These are phyloP conservation scores for Sarocladiaceae sp. DNA, from an alignment of 2,329 filamentous ascomycete genomes.

Conservation along the genomic window DNA sequence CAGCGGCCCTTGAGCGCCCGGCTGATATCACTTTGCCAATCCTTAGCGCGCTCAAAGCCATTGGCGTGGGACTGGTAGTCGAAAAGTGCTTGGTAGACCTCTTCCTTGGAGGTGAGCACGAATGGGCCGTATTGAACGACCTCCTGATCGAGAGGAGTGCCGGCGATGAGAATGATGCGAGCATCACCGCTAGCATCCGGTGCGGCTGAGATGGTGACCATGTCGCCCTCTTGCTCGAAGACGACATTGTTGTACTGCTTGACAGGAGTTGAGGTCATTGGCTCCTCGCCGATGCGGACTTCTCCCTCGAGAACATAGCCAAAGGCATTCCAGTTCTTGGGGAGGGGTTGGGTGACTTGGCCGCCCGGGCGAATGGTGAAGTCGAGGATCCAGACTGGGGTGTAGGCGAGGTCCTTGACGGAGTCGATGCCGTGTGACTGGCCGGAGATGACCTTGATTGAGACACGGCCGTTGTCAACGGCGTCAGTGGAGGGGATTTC, in stretches of 20 bases:
- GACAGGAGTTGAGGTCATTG: slow-evolving; percentile 47
- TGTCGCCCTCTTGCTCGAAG: slow-evolving; percentile 75
- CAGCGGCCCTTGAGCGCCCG: slow-evolving; percentile 37
- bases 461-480: slow-evolving; percentile 67
- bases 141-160: slow-evolving; percentile 73
- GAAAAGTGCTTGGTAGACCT: slow-evolving; percentile 70
- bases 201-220: slow-evolving; percentile 66
- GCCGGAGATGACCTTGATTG: slow-evolving; percentile 87
- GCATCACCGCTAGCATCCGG: slow-evolving; percentile 56
- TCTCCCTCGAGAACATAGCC: slow-evolving; percentile 78
- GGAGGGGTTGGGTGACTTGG: slow-evolving; percentile 68
- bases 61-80: slow-evolving; percentile 71
- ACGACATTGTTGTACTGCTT: slow-evolving; percentile 82
- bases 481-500: slow-evolving; percentile 73
- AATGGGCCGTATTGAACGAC: slow-evolving; percentile 84
- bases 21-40: slow-evolving; percentile 84
- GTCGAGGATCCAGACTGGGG: slow-evolving; percentile 94
- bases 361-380: slow-evolving; percentile 77
- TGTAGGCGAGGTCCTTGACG: slow-evolving; percentile 88
- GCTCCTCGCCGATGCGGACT: slow-evolving; percentile 55
- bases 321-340: slow-evolving; percentile 84
- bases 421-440: slow-evolving; percentile 80
- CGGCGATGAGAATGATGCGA: slow-evolving; percentile 68
- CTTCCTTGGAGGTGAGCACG: slow-evolving; percentile 67
- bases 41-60: slow-evolving; percentile 74